Evolutionary conservation across 2,329 filamentous ascomycete genomes (phyloP).

Genomic region (Paracamarosporium sp.): DNA sequence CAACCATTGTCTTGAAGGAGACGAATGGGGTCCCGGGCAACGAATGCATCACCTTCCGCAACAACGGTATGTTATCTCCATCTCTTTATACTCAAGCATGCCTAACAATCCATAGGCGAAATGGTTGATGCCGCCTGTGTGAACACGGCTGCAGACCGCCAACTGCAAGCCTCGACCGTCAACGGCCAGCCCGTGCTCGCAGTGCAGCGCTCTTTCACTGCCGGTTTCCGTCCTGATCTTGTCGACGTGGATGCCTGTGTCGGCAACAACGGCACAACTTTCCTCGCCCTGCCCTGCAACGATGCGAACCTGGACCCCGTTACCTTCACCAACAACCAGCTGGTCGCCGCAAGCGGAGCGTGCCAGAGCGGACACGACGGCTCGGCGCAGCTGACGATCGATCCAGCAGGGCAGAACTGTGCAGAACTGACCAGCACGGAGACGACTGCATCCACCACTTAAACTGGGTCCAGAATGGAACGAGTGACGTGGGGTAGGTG

Average conservation of each 20-base stretch:
- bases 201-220: constrained; percentile 48
- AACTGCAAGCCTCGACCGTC: constrained; percentile 48
- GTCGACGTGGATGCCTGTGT: constrained; percentile 48
- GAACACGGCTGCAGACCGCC: constrained; percentile 47
- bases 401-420: constrained; percentile 18
- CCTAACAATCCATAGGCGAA: constrained; percentile 36
- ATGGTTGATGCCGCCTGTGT: constrained; percentile 53
- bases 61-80: constrained; percentile 41
- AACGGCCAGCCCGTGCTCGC: constrained; percentile 41
- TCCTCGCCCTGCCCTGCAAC: constrained; percentile 47
- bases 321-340: constrained; percentile 17
- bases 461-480: not conserved
- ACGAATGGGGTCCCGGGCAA: constrained; percentile 42
- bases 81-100: not conserved
- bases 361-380: constrained; percentile 23
- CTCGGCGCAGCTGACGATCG: constrained; percentile 21
- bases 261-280: constrained; percentile 50
- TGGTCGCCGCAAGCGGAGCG: constrained; percentile 19
- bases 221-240: constrained; percentile 50
- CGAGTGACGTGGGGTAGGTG: not conserved
- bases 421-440: constrained; percentile 16
- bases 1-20: constrained; percentile 50
- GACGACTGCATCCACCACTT: not conserved
- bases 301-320: constrained; percentile 18
- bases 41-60: constrained; percentile 49